These are phyloP conservation scores for Plicaturopsis crispa DNA, from an alignment of 768 basidiomycete genomes.

Conservation along the genomic window DNA sequence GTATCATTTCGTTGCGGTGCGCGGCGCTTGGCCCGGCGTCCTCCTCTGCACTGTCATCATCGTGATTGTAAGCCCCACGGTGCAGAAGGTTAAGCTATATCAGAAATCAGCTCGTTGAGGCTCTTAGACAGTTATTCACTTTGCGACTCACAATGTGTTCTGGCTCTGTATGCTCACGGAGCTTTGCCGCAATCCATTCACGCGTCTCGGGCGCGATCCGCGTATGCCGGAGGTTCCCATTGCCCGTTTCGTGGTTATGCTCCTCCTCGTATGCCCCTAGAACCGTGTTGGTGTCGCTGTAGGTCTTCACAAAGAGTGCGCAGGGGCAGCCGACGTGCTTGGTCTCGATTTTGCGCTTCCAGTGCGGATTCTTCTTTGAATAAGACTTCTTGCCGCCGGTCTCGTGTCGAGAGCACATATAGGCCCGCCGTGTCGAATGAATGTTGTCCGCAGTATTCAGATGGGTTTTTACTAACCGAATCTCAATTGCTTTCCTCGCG, in stretches of 20 bases:
- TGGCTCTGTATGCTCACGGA: neutral
- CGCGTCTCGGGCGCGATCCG: neutral
- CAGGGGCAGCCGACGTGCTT: constrained; percentile 4
- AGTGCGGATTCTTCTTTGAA: neutral
- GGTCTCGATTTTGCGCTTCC: neutral
- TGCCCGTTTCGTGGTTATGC: constrained; percentile 2
- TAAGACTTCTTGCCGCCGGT: constrained; percentile 5
- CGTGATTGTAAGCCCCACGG: too few relatives aligned
- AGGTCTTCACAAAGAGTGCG: constrained; percentile 2
- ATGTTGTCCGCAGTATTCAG: too few relatives aligned
- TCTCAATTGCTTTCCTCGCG: too few relatives aligned
- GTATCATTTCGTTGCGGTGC: too few relatives aligned
- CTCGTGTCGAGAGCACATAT: constrained; percentile 2
- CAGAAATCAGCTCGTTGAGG: too few relatives aligned
- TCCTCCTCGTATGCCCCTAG: constrained; percentile 2
- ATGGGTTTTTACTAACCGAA: too few relatives aligned
- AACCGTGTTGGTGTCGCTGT: neutral
- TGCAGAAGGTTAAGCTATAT: too few relatives aligned
- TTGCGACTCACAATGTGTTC: constrained; percentile 1
- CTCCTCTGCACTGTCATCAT: too few relatives aligned
- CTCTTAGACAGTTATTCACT: too few relatives aligned
- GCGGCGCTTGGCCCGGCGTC: too few relatives aligned
- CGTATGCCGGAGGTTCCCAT: constrained; percentile 1
- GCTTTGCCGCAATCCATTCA: neutral
- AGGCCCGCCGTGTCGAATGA: too few relatives aligned